Evolutionary conservation across 257 asterid genomes (phyloP).

Genomic region (Linderniella brevidens): DNA sequence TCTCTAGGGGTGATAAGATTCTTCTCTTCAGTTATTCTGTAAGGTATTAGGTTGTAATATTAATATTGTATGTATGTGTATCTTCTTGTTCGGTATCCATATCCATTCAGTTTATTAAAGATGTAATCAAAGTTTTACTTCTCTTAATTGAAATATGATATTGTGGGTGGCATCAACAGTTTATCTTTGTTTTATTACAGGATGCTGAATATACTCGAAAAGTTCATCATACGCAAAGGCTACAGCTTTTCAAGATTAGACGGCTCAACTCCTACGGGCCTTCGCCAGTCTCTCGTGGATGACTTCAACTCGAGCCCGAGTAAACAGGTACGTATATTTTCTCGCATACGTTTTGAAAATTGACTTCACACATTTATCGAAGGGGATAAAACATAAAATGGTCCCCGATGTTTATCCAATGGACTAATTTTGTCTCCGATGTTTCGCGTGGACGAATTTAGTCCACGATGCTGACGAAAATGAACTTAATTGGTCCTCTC

Average conservation of each 20-base stretch:
- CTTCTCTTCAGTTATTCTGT: slow-evolving; percentile 95
- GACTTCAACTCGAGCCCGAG: slow-evolving; percentile 90
- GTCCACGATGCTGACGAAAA: background rate
- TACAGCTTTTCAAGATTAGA: slow-evolving; percentile 80
- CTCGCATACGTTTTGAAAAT: background rate
- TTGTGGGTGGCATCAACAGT: too few species aligned
- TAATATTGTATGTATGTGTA: too few species aligned
- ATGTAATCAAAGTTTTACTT: too few species aligned
- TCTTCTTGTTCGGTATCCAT: too few species aligned
- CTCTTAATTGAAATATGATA: too few species aligned
- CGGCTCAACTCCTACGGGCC: slow-evolving; percentile 77
- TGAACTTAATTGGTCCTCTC: too few species aligned
- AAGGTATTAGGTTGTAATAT: slow-evolving; percentile 29
- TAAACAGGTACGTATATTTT: slow-evolving; percentile 44
- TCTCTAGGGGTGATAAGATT: slow-evolving; percentile 69
- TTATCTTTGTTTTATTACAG: slow-evolving; percentile 16
- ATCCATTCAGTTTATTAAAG: too few species aligned
- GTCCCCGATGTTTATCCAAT: too few species aligned
- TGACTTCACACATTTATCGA: too few species aligned
- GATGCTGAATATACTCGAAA: slow-evolving; percentile 93
- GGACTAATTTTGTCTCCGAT: too few species aligned
- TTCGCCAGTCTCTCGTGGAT: slow-evolving; percentile 83
- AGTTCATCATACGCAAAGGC: slow-evolving; percentile 83
- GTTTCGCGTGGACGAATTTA: background rate
- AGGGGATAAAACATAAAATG: too few species aligned